Evolutionary conservation across 2,329 filamentous ascomycete species (phyloP).

Genomic region (Cladophialophora chaetospira): DNA sequence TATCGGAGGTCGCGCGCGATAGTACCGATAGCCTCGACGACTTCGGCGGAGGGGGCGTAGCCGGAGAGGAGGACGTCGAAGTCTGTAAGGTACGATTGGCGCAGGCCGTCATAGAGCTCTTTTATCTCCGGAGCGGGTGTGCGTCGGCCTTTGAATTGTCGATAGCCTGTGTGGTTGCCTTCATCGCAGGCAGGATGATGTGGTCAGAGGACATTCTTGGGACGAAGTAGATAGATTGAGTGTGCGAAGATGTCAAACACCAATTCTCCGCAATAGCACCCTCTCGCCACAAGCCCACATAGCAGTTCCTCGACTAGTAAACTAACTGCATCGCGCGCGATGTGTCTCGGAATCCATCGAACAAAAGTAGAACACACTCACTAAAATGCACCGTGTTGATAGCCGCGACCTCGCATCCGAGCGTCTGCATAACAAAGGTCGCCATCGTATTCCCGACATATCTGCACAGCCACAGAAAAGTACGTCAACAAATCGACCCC

Average conservation of each 20-base stretch:
- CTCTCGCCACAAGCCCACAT: too few relatives aligned
- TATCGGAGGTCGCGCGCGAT: constrained; percentile 80
- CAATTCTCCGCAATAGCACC: too few relatives aligned
- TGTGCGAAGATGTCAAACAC: too few relatives aligned
- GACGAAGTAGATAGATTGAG: background rate
- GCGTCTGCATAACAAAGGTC: constrained; percentile 86
- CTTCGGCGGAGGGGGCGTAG: constrained; percentile 85
- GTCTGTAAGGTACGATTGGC: constrained; percentile 78
- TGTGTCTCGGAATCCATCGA: too few relatives aligned
- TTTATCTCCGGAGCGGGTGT: constrained; percentile 79
- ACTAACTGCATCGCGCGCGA: too few relatives aligned
- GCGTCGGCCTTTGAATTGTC: constrained; percentile 81
- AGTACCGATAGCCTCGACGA: constrained; percentile 77
- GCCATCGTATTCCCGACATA: constrained; percentile 99
- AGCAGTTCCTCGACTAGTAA: too few relatives aligned
- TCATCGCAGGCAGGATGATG: constrained; percentile 5
- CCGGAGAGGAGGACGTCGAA: constrained; percentile 95
- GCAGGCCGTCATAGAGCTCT: constrained; percentile 81
- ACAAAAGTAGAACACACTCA: constrained; percentile 50
- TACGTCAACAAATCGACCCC: background rate
- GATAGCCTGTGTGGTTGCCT: constrained; percentile 96
- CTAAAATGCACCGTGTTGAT: constrained; percentile 98
- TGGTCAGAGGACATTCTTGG: background rate
- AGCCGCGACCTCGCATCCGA: constrained; percentile 91
- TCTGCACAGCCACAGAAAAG: constrained; percentile 50